Base-by-base conservation (phyloP, 352 stramenopile genomes). In the Aphanomyces invadans region DNA sequence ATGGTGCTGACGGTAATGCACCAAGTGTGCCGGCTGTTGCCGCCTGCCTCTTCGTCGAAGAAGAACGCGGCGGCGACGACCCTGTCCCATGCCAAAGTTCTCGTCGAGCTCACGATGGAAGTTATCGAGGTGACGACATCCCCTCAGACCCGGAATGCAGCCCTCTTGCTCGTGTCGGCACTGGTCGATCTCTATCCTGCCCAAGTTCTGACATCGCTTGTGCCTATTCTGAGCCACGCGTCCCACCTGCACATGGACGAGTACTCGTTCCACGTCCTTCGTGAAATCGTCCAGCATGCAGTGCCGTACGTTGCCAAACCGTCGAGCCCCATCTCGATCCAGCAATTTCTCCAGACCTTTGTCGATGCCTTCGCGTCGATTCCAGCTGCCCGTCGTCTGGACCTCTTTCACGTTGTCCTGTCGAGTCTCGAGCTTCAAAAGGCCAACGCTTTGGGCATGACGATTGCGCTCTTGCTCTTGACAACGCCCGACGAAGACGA, bases 221-320 rank as follows among this genome's bases (percentile, higher is more conserved):
- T 89, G 57, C 86, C 86, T 52, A 89, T 95, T 44, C 46, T 95
- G 45, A 79, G 74, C 1, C 86, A 90, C 56, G 79, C 80, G 45
- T 56, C 60, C 12, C 19, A 67, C 28, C 42, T 67, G 21, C 76
- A 89, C 31, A 78, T 92, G 15, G 86, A 95, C 54, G 86, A 89
- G 39, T 92, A 95, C 73, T 91, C 86, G 54, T 93, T 92, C 68
- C 78, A 92, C 45, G 84, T 95, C 36, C 73, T 95, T n/a, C 81
- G 92, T 59, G 90, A 83, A 5, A 92, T 95, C 39, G 78, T 92
- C 53, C 81, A 86, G 69, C 73, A 81, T 4, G 83, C 90, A 12
- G 84, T 92, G 46, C 84, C 83, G 0, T 82, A 95, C 69, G 85
- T 95, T n/a, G 44, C 87, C 5, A 65, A 68, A 3, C 46, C 55